Percentiles rank a stretch among this genome's conserved stretches.
Conservation (phyloP, 345 rosid genomes). For the Firmiana major region DNA sequence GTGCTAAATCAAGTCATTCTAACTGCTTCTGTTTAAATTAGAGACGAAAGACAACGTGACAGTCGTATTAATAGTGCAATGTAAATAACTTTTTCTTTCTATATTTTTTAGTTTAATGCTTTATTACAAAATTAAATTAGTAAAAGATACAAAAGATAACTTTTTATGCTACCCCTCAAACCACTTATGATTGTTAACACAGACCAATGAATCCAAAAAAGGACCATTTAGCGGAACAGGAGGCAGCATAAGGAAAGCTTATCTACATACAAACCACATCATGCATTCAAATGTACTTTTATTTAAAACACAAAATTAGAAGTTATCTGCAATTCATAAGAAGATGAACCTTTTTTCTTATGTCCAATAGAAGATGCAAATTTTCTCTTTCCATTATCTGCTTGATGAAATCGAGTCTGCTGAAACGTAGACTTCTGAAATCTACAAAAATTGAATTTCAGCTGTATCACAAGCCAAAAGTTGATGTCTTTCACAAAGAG, state of each 20-base stretch:
- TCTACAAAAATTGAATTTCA: conserved; percentile 6
- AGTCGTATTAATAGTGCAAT: not conserved
- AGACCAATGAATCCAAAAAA: not conserved
- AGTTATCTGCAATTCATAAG: not conserved
- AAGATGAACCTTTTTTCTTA: conserved; percentile 8
- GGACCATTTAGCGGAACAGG: not conserved
- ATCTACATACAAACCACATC: not conserved
- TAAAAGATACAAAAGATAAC: not conserved
- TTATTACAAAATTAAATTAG: not conserved
- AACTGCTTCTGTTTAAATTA: not conserved
- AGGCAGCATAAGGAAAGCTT: not conserved
- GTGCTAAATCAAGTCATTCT: not conserved
- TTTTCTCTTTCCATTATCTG: not conserved
- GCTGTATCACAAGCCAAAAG: not conserved
- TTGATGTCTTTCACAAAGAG: not conserved
- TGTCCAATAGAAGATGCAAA: not conserved
- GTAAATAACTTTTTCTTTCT: not conserved
- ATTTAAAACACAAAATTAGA: not conserved
- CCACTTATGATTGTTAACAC: not conserved
- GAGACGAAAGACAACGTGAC: not conserved
- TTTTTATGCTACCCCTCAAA: not conserved
- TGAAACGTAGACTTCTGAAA: conserved; percentile 11
- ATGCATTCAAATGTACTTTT: not conserved
- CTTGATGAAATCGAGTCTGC: conserved; percentile 14
- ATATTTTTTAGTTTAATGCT: not conserved